phyloP scores from a whole-genome alignment of 2,329 filamentous ascomycete species.

The Thermothelomyces thermophilus region DNA sequence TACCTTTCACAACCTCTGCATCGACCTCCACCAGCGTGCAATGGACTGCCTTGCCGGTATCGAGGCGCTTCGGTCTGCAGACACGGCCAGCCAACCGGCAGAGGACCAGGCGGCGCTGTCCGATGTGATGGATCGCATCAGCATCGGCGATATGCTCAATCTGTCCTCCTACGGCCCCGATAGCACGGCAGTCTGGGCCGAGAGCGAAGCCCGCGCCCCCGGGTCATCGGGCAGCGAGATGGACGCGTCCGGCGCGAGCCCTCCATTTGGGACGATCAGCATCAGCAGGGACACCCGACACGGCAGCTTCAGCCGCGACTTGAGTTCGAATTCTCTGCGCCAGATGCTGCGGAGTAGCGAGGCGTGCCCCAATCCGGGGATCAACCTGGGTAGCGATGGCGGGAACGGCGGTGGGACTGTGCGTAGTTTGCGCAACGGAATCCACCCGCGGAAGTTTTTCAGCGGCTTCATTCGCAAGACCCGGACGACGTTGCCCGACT shows the following conservation, averaged over 20 bases:
- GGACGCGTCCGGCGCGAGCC: slow-evolving; percentile 27
- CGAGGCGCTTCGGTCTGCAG: slow-evolving; percentile 38
- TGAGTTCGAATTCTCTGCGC: slow-evolving; percentile 19
- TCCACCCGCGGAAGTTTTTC: slow-evolving; percentile 37
- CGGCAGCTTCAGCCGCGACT: slow-evolving; percentile 16
- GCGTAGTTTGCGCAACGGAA: slow-evolving; percentile 33
- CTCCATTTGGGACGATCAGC: slow-evolving; percentile 12
- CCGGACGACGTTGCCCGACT: slow-evolving; percentile 26
- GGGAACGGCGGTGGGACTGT: slow-evolving; percentile 26
- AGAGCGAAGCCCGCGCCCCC: slow-evolving; percentile 35
- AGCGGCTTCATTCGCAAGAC: slow-evolving; percentile 36
- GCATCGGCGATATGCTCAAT: slow-evolving; percentile 33
- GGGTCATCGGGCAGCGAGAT: slow-evolving; percentile 48
- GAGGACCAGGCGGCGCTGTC: slow-evolving; percentile 30
- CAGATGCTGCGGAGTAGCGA: slow-evolving; percentile 31
- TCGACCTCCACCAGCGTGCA: slow-evolving; percentile 43
- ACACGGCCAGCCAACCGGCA: slow-evolving; percentile 29
- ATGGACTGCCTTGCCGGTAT: slow-evolving; percentile 46
- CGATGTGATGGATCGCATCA: slow-evolving; percentile 43
- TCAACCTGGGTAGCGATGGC: slow-evolving; percentile 14
- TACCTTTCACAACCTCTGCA: slow-evolving; percentile 47
- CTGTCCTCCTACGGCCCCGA: slow-evolving; percentile 31
- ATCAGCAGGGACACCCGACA: slow-evolving; percentile 22
- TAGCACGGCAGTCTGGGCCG: slow-evolving; percentile 29
- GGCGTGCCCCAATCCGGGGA: slow-evolving; percentile 15